phyloP scores from a whole-genome alignment of 345 rosid genomes.

The Pistacia integerrima region DNA sequence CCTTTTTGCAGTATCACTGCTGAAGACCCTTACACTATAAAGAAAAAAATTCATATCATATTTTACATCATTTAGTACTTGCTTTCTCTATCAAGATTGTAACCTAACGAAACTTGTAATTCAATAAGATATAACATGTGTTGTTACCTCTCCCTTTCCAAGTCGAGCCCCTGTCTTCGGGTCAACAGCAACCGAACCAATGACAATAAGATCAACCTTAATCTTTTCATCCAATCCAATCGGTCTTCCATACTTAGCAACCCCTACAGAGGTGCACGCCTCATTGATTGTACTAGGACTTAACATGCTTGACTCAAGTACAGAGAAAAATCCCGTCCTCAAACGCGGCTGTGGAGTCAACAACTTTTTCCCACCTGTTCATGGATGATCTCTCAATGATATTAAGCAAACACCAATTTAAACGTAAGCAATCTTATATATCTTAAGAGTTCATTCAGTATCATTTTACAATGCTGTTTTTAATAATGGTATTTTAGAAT shows the following conservation, averaged over 20 bases:
- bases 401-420: background rate
- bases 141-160: constrained; percentile 88
- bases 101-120: background rate
- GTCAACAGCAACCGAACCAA: constrained; percentile 91
- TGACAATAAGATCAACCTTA: constrained; percentile 73
- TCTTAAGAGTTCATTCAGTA: too few species aligned
- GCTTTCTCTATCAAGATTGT: background rate
- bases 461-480: too few species aligned
- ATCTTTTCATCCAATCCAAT: constrained; percentile 81
- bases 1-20: background rate
- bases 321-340: constrained; percentile 88
- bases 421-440: background rate
- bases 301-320: constrained; percentile 56
- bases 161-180: constrained; percentile 84
- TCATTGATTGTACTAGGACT: constrained; percentile 51
- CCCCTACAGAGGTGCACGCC: constrained; percentile 85
- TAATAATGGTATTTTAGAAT: too few species aligned
- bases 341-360: constrained; percentile 90
- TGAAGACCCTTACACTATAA: background rate
- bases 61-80: background rate
- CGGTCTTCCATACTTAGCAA: constrained; percentile 81
- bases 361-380: constrained; percentile 69
- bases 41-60: too few species aligned
- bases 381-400: background rate
- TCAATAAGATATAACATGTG: constrained; percentile 7